Conservation (phyloP, 345 rosid genomes). For the Hibiscus tridactylites region DNA sequence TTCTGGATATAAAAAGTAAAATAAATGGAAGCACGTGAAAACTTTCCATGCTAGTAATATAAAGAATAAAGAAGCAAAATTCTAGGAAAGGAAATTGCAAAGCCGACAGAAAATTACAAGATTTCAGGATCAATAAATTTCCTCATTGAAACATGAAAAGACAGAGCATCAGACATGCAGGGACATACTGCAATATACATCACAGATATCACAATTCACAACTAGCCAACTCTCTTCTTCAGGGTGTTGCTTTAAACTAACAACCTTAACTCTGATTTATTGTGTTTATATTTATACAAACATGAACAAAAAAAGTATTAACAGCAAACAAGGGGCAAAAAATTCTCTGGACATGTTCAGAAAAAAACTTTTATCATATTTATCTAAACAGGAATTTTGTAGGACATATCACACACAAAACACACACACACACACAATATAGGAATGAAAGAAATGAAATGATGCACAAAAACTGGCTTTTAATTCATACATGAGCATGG, state of each 20-base stretch:
- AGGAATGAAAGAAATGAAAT: neutral
- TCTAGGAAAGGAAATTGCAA: neutral
- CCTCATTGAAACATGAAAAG: neutral
- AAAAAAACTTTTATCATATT: neutral
- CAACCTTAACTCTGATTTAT: neutral
- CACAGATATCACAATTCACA: neutral
- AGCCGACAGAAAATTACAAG: neutral
- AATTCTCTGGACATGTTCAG: neutral
- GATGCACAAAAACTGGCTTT: neutral
- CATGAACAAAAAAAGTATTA: neutral
- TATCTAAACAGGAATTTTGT: neutral
- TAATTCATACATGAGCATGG: slow-evolving; percentile 75
- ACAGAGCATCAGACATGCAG: neutral
- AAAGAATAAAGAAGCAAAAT: neutral
- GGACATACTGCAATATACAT: neutral
- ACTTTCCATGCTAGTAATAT: neutral
- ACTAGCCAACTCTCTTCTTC: neutral
- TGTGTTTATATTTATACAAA: neutral
- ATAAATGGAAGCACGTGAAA: neutral
- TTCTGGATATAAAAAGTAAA: neutral
- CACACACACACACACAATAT: neutral
- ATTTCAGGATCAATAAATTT: neutral
- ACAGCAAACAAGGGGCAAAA: neutral
- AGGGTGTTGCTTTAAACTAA: neutral
- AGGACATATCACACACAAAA: neutral